phyloP scores from a whole-genome alignment of 2,329 filamentous ascomycete species.

The Aspergillus terreus region DNA sequence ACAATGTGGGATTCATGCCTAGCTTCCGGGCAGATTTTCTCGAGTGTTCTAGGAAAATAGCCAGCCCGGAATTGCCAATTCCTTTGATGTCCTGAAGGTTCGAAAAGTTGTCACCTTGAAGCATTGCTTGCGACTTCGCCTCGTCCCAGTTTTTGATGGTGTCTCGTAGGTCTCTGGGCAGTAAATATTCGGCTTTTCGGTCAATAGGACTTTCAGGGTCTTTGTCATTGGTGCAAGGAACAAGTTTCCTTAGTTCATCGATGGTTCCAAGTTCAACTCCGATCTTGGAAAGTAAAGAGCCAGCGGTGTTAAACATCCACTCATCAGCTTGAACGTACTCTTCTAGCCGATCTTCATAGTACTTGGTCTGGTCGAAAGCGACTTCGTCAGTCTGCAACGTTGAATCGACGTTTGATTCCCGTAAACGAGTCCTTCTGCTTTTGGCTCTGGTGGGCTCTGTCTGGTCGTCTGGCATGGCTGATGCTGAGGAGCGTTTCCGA shows the following conservation, averaged over 20 bases:
- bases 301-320: conserved; percentile 53
- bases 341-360: conserved; percentile 54
- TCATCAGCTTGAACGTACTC: conserved; percentile 54
- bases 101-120: conserved; percentile 49
- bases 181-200: conserved; percentile 21
- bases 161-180: conserved; percentile 44
- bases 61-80: conserved; percentile 46
- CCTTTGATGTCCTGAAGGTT: conserved; percentile 47
- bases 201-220: conserved; percentile 14
- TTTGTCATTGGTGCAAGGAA: conserved; percentile 16
- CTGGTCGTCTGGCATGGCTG: conserved; percentile 56
- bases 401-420: conserved; percentile 53
- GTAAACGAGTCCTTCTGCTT: conserved; percentile 59
- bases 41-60: conserved; percentile 56
- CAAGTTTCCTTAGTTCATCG: conserved; percentile 32
- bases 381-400: conserved; percentile 44
- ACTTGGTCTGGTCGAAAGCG: conserved; percentile 50
- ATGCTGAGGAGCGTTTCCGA: conserved; percentile 60
- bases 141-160: conserved; percentile 44
- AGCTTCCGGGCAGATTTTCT: conserved; percentile 43
- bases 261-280: conserved; percentile 46
- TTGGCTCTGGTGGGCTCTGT: conserved; percentile 55
- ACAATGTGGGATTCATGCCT: conserved; percentile 36
- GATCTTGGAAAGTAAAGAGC: conserved; percentile 50
- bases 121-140: conserved; percentile 40